Conservation (phyloP, 768 basidiomycete species). For the Hypholoma fasciculare region DNA sequence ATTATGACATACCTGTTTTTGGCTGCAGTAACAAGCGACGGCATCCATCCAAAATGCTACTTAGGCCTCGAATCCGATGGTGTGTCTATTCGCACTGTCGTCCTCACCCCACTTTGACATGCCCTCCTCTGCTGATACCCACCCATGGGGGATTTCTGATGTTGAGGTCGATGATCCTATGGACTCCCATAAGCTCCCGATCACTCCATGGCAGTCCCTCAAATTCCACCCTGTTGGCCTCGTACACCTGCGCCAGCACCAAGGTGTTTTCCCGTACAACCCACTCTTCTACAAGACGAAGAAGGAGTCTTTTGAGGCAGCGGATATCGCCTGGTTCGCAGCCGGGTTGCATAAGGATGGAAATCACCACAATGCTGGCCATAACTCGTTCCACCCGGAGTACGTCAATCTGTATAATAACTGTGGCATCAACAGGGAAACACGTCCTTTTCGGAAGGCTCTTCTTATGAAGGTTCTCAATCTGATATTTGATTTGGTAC, state of each 20-base stretch:
- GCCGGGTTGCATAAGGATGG: background rate
- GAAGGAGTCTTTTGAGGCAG: background rate
- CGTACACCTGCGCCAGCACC: background rate
- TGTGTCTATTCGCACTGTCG: too few species aligned
- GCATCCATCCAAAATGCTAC: too few species aligned
- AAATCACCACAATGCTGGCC: background rate
- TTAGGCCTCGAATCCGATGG: too few species aligned
- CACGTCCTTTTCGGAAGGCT: background rate
- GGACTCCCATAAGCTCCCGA: background rate
- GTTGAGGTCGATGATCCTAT: too few species aligned
- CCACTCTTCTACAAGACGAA: background rate
- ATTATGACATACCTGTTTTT: too few species aligned
- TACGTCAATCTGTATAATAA: background rate
- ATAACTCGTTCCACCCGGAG: background rate
- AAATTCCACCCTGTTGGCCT: background rate
- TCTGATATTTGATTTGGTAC: background rate
- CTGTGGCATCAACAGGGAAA: background rate
- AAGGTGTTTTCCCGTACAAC: too few species aligned
- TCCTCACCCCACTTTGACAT: too few species aligned
- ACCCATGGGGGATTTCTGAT: background rate
- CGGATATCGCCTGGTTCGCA: background rate
- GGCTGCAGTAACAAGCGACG: too few species aligned
- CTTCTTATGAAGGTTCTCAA: background rate
- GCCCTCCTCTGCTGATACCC: too few species aligned
- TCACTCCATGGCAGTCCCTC: background rate